Evolutionary conservation across 139 green algal genomes (phyloP).

Genomic region (Picochlorum sp.): DNA sequence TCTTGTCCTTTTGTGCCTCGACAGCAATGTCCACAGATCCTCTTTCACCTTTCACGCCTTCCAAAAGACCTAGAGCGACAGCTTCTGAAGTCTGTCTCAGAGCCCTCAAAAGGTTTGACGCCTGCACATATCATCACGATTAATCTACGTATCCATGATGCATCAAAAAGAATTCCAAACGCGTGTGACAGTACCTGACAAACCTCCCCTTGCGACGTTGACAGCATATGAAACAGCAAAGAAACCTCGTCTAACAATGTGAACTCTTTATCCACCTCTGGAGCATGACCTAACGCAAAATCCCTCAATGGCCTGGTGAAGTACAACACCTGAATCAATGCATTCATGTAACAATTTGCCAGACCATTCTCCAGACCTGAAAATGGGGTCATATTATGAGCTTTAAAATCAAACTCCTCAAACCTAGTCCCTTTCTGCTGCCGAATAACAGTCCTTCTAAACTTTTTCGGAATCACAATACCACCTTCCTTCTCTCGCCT

Average conservation of each 20-base stretch:
- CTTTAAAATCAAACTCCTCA: conserved; percentile 72
- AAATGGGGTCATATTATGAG: conserved; percentile 83
- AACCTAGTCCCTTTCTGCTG: conserved; percentile 48
- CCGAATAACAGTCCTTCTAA: conserved; percentile 50
- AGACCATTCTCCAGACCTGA: conserved; percentile 89
- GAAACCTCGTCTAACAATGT: conserved; percentile 75
- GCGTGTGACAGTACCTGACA: conserved; percentile 43
- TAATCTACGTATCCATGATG: background rate
- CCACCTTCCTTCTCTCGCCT: conserved; percentile 33
- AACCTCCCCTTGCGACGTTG: conserved; percentile 32
- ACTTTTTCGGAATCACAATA: conserved; percentile 53
- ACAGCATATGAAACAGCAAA: conserved; percentile 89
- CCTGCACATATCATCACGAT: conserved; percentile 25
- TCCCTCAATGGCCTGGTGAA: conserved; percentile 64
- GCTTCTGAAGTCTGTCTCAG: conserved; percentile 75
- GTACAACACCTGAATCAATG: conserved; percentile 84
- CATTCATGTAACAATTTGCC: conserved; percentile 88
- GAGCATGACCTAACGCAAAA: conserved; percentile 47
- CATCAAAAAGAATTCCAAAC: conserved; percentile 4
- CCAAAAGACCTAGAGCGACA: conserved; percentile 70
- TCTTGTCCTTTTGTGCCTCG: conserved; percentile 42
- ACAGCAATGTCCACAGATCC: conserved; percentile 19
- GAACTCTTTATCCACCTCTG: conserved; percentile 73
- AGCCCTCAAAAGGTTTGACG: conserved; percentile 79
- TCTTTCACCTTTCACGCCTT: conserved; percentile 38